Base-by-base conservation (phyloP, 495 filamentous ascomycete genomes). In the Daldinia loculata region DNA sequence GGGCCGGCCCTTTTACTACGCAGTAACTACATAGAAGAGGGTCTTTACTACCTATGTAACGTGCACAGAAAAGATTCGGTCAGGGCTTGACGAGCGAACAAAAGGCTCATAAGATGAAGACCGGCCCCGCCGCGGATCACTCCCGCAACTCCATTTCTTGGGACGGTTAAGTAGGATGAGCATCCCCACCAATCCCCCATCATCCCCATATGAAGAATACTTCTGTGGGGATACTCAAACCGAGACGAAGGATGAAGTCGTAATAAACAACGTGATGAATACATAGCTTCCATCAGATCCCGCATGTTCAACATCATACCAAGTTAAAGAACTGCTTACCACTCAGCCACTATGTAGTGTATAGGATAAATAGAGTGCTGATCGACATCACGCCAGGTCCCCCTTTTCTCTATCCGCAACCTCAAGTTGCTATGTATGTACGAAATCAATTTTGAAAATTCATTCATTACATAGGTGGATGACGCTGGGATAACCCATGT, bases 131-230 rank as follows among this genome's bases (percentile, higher is more conserved):
- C 61, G 50, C 70, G 66, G 65, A 60, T 41, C 65, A 69, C 50
- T 58, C 70, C 70, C 65, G 70, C 56, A 73, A 61, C 43, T 59
- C 57, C 57, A 66, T 68, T 56, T 30, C 36, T 63, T 58, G 26
- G 62, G 38, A 66, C 57, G 50, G 34, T 34, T 52, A 24, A 7
- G 12, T 52, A 24, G 14, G 19, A 19, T 61, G n/a, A 64, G 24
- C 39, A 45, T 61, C 64, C 50, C 69, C 64, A 67, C 65, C 52
- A 45, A 64, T 50, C 60, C 64, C 45, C 55, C 69, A 67, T 63
- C 39, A 57, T 29, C 65, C 70, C 70, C 70, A 62, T 73, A 61
- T 50, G 30, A 65, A 60, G 69, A 69, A 66, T 52, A 66, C 66
- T 65, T 69, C 61, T 69, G 61, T 66, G 70, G 70, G 57, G 66